phyloP scores from a whole-genome alignment of 2,329 filamentous ascomycete species.

The Penicillium sp. region DNA sequence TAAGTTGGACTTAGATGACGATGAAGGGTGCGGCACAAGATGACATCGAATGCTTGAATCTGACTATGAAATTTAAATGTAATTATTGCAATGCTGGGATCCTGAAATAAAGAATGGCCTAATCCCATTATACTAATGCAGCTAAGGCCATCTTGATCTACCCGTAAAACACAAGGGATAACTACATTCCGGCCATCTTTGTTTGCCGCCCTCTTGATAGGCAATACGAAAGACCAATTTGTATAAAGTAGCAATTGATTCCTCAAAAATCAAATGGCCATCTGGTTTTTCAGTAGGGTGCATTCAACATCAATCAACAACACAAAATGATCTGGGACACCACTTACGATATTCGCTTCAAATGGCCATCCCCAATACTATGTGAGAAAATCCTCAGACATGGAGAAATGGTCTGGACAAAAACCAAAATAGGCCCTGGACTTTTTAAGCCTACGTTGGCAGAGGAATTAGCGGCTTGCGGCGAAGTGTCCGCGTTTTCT shows the following conservation, averaged over 20 bases:
- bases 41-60: background rate
- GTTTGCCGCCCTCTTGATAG: background rate
- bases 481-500: background rate
- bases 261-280: no score
- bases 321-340: conserved; percentile 5
- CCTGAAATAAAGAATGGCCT: background rate
- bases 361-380: background rate
- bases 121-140: no score
- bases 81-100: background rate
- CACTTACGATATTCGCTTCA: conserved; percentile 5
- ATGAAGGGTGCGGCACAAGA: background rate
- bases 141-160: background rate
- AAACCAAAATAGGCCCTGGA: background rate
- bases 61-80: background rate
- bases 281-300: background rate
- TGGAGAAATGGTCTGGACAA: background rate
- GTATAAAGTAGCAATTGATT: background rate
- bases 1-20: background rate
- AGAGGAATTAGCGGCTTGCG: conserved; percentile 3
- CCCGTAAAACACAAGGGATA: background rate
- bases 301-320: background rate
- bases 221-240: background rate
- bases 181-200: background rate
- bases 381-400: background rate
- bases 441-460: conserved; percentile 2